Evolutionary conservation across 805 yeast species (phyloP).

Genomic region (Ogataea sp.): DNA sequence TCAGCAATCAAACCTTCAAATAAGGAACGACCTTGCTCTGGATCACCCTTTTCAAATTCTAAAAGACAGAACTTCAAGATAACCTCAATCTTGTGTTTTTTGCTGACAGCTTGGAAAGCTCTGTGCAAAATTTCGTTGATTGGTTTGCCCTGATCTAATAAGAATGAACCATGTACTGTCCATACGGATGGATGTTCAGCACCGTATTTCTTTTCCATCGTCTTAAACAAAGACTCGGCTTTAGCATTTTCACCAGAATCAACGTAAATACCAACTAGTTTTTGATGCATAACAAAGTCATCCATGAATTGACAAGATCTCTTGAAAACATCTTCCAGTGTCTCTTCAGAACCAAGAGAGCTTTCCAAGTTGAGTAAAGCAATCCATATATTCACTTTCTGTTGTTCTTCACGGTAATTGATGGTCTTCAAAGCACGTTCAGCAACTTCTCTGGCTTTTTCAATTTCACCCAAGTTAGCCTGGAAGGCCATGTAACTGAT

Average conservation of each 20-base stretch:
- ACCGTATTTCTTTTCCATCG: constrained; percentile 75
- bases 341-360: constrained; percentile 81
- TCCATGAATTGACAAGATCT: constrained; percentile 91
- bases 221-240: constrained; percentile 62
- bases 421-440: constrained; percentile 89
- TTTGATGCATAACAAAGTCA: constrained; percentile 70
- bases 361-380: constrained; percentile 91
- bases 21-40: constrained; percentile 90
- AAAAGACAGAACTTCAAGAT: constrained; percentile 85
- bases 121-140: constrained; percentile 70
- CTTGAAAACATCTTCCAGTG: constrained; percentile 72
- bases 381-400: constrained; percentile 91
- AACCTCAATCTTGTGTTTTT: constrained; percentile 66
- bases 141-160: constrained; percentile 48
- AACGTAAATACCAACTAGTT: constrained; percentile 65
- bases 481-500: constrained; percentile 99
- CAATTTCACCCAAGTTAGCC: constrained; percentile 86
- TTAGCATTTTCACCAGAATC: constrained; percentile 63
- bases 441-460: constrained; percentile 89
- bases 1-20: constrained; percentile 89
- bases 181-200: constrained; percentile 59
- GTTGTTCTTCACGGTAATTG: constrained; percentile 84
- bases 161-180: constrained; percentile 73
- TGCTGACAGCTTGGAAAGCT: constrained; percentile 65
- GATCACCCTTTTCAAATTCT: constrained; percentile 80